Evolutionary conservation across 805 yeast genomes (phyloP), one percentile per base, ranked within the genome.

Genomic region (Wickerhamiella bombiphila): DNA sequence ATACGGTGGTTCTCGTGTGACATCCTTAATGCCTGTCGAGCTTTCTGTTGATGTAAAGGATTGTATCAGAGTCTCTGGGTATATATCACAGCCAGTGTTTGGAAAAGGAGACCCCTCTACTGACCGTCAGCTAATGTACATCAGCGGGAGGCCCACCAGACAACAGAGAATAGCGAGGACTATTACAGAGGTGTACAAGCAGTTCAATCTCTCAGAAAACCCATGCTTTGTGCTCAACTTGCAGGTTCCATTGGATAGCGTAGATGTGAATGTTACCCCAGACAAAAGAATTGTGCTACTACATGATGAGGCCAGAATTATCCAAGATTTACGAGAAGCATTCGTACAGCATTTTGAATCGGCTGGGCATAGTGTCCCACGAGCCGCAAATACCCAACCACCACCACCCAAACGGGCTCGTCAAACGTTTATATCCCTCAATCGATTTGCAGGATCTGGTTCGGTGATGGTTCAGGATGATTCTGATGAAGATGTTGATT

Each of bases 261-360:
- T 55, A n/a, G 98, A 91, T 57, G 66, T 91, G 15, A 91, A 91
- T 56, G 80, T 91, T 1, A 76, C 94, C 0, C 97, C 98, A 0
- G 96, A 91, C 54, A 91, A 91, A 53, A 64, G 88, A 37, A 70
- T 74, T 2, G 65, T 86, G 2, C 52, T 80, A 49, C 52, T 85
- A 2, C 83, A 76, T 41, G 64, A 74, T 43, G 96, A 86, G 54
- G 53, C 57, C 3, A 54, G 59, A n/a, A 53, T 86, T 1, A 46
- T 79, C 3, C 79, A 75, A 24, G 57, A 59, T 1, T 44, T 88
- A 4, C 63, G 72, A 37, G 69, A 63, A n/a, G 54, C 61, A n/a
- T 48, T 86, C 14, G 48, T 52, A 0, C 53, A 55, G 1, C 65
- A 69, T 40, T 81, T 69, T 49, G 64, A 69, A 16, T 36, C 42